These are phyloP conservation scores for Collybiopsis confluens DNA, from an alignment of 768 basidiomycete species.

Conservation along the genomic window DNA sequence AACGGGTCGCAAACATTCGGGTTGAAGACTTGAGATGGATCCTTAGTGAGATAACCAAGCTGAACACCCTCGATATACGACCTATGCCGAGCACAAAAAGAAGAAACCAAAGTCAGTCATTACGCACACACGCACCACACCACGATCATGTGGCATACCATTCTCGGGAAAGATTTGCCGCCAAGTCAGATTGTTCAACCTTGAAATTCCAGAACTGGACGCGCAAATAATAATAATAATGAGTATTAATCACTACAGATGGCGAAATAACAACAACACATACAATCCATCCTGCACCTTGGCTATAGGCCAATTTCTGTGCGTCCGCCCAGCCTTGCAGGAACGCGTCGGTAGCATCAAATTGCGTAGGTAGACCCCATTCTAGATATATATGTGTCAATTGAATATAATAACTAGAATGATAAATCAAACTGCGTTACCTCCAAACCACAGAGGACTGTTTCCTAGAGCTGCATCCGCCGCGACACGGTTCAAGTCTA, in stretches of 20 bases:
- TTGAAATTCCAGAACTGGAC: constrained; percentile 72
- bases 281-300: constrained; percentile 65
- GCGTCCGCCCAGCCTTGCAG: constrained; percentile 69
- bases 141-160: constrained; percentile 39
- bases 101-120: background rate
- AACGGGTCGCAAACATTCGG: constrained; percentile 63
- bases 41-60: constrained; percentile 56
- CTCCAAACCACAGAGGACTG: constrained; percentile 48
- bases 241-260: too few relatives aligned
- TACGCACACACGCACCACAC: too few relatives aligned
- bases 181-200: constrained; percentile 49
- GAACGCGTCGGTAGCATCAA: constrained; percentile 58
- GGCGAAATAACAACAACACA: too few relatives aligned
- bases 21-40: constrained; percentile 55
- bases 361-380: constrained; percentile 64
- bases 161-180: constrained; percentile 53
- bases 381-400: constrained; percentile 21
- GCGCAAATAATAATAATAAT: background rate
- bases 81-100: too few relatives aligned
- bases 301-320: constrained; percentile 61
- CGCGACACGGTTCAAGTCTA: constrained; percentile 59
- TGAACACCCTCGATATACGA: constrained; percentile 63
- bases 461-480: constrained; percentile 39
- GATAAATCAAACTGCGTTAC: constrained; percentile 4
- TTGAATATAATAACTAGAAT: background rate